Base-by-base conservation (phyloP, 495 filamentous ascomycete species). In the Collariella sp. region DNA sequence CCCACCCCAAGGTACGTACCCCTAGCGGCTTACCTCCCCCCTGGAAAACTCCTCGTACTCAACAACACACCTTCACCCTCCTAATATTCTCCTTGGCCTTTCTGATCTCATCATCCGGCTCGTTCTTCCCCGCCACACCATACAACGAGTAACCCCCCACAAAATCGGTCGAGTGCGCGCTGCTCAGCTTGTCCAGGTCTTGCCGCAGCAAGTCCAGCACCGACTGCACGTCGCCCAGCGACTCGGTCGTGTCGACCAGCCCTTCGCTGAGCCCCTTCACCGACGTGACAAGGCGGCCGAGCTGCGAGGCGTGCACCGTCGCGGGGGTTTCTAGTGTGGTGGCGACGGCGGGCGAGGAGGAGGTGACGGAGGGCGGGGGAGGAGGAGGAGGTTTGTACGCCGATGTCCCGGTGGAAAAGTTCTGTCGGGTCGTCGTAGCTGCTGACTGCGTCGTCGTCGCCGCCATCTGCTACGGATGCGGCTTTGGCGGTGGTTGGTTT, bases 41-140 rank as follows among this genome's bases (percentile, higher is more conserved):
- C 58, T 7, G 81, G 79, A 61, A 85, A 83, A 56, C 72, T 82
- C 64, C 83, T 76, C 16, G 90, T 83, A 74, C 84, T 91, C 65
- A 98, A 62, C 67, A 98, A 72, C 43, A 91, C 85, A 16, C 91
- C 76, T 98, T 98, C n/a, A 97, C 82, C 57, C 88, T 80, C 46
- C 89, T 75, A 55, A 98, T 95, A 64, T 94, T 88, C 20, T 83
- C 79, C 70, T 86, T 91, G 15, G 94, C 79, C 63, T 76, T 80
- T 24, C 80, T 78, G 54, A 95, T 84, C 57, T 84, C 86, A 65
- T 96, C 91, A 35, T 90, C 78, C 3, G 69, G 67, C 62, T 83
- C 80, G 48, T 57, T 70, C 72, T 70, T 79, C 74, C 26, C 67
- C 57, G 48, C 63, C 62, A 29, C 43, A 15, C 65, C 73, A 44